A percentile compares a stretch with the other conserved stretches of the same genome.
Conservation (phyloP, 176 grass and related monocot genomes). For the Poa pratensis region DNA sequence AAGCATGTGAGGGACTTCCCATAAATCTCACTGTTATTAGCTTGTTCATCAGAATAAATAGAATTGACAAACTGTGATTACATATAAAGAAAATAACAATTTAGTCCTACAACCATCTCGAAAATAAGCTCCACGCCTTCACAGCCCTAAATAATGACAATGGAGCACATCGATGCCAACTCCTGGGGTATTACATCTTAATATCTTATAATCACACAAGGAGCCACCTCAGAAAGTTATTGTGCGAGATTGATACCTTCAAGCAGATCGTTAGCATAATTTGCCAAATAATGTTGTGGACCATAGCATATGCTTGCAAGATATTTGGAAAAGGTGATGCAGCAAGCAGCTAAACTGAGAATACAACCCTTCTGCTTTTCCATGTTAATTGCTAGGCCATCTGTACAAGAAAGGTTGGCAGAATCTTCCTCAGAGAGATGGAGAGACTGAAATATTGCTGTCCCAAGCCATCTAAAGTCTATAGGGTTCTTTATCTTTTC, state of each 20-base stretch:
- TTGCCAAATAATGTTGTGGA: conserved; percentile 53
- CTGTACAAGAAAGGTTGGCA: conserved; percentile 39
- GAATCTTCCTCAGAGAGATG: conserved; percentile 35
- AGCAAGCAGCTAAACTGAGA: conserved; percentile 71
- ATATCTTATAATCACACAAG: conserved; percentile 9
- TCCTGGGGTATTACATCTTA: neutral
- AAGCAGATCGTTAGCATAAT: conserved; percentile 58
- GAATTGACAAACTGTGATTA: neutral
- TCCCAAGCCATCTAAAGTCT: conserved; percentile 61
- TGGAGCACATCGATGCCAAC: conserved; percentile 8
- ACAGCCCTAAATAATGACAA: neutral
- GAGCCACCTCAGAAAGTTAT: neutral
- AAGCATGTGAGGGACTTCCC: too few species aligned
- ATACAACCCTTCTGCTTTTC: conserved; percentile 47
- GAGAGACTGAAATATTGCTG: conserved; percentile 33
- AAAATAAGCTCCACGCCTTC: conserved; percentile 44
- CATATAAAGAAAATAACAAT: neutral
- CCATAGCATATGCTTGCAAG: conserved; percentile 77
- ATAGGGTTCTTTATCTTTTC: conserved; percentile 73
- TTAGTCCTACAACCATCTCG: neutral
- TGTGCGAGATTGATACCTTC: conserved; percentile 36
- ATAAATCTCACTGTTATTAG: neutral
- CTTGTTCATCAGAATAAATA: conserved; percentile 46
- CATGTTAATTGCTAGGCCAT: conserved; percentile 1
- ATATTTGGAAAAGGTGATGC: conserved; percentile 65